These are phyloP conservation scores for Trifolium pratense DNA, from an alignment of 306 rosid species.

Conservation along the genomic window DNA sequence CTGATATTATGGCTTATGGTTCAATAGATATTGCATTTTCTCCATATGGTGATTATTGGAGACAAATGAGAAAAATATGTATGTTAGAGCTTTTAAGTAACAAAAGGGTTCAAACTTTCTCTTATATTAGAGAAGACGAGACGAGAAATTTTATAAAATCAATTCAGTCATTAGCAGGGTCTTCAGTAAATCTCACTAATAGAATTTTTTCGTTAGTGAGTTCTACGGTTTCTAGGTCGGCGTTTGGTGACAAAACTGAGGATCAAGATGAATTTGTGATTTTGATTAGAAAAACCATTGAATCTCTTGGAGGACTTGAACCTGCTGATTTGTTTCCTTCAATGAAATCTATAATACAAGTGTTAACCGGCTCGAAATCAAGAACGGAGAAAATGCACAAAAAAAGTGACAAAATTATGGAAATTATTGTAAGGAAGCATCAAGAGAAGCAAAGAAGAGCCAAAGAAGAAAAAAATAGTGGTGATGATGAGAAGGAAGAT, in stretches of 20 bases:
- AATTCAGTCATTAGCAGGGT: neutral
- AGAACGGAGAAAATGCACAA: constrained; percentile 17
- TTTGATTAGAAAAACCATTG: neutral
- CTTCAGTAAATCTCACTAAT: neutral
- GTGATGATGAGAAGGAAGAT: constrained; percentile 6
- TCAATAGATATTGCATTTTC: constrained; percentile 15
- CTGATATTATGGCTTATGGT: constrained; percentile 8
- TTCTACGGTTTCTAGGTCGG: neutral
- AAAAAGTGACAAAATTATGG: neutral
- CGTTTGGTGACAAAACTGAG: constrained; percentile 8
- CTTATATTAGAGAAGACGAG: constrained; percentile 15
- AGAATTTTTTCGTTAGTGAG: constrained; percentile 6
- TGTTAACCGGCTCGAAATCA: neutral
- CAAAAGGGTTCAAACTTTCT: constrained; percentile 16
- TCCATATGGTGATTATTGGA: constrained; percentile 22
- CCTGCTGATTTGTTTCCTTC: constrained; percentile 39
- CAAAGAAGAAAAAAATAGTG: neutral
- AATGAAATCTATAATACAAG: neutral
- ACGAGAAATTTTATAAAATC: neutral
- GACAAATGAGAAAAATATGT: constrained; percentile 23
- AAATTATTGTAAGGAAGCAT: constrained; percentile 12
- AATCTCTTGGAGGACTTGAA: too few species aligned
- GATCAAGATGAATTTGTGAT: constrained; percentile 2
- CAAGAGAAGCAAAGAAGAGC: neutral
- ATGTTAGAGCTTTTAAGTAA: constrained; percentile 12